Evolutionary conservation across 176 grass and related monocot species (phyloP), one percentile per base, ranked within the genome.

Genomic region (Zizania latifolia): DNA sequence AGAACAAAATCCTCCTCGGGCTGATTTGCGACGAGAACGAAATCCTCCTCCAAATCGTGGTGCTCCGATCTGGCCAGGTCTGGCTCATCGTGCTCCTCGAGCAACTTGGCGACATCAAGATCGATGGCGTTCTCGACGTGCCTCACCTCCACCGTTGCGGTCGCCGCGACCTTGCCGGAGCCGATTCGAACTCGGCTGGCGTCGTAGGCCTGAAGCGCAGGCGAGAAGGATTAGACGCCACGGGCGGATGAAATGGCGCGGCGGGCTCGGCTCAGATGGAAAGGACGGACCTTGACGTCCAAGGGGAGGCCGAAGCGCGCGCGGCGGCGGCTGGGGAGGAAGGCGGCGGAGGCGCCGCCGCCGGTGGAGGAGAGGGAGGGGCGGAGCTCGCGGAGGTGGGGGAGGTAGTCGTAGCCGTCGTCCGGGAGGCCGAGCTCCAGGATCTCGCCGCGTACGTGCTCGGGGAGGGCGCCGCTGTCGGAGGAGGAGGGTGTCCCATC

Each of bases 361-460:
- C 91, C 94, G 37, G 58, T 58, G 58, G 78, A 78, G 13, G 79
- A 78, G 31, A 41, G 5, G 5, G 91, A 81, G 60, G 90, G 90
- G 40, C 79, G 90, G 76, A 94, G 76, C 68, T 98, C 89, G 29
- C 89, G 89, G 33, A 98, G 81, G 67, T 98, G 94, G 62, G 40
- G 0, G 61, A 98, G 87, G 76, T 98, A 98, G 77, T 98, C 89
- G 82, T 98, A 98, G 9, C 86, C 91, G 27, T 98, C 91, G 70
- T 98, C 91, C 2, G 91, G 94, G 71, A 94, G 89, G 55, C 91
- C 94, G 30, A 98, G 74, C 30, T 89, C 88, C 35, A 98, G 61
- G 51, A 94, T 98, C 60, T 93, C 86, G 28, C 28, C 60, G 62
- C 86, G 92, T 39, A 92, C 86, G 58, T 88, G 67, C 6, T 87